These are phyloP conservation scores for Arabidopsis suecica DNA, from an alignment of 345 rosid species.

Conservation along the genomic window DNA sequence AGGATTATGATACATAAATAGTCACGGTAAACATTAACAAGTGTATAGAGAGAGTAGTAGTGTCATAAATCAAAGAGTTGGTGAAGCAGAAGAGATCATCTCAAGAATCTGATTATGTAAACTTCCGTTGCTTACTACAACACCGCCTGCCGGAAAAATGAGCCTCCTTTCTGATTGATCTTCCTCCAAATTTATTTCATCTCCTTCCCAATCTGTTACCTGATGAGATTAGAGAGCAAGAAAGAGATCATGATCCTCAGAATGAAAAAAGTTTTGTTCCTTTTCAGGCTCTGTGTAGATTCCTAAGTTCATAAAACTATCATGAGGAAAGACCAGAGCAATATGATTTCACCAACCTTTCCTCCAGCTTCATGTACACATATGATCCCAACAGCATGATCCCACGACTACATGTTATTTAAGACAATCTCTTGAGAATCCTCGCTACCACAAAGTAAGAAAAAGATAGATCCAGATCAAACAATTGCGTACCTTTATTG, in stretches of 20 bases:
- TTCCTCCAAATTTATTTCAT: conserved; percentile 56
- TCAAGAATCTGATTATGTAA: conserved; percentile 60
- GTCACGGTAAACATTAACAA: no score
- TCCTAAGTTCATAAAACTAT: background rate
- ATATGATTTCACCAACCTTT: conserved; percentile 54
- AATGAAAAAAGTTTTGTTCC: background rate
- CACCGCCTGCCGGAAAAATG: conserved; percentile 64
- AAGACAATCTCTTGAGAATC: conserved; percentile 16
- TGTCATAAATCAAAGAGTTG: conserved; percentile 27
- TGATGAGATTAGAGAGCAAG: conserved; percentile 15
- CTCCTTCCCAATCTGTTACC: conserved; percentile 86
- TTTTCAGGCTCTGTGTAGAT: background rate
- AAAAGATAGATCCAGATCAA: background rate
- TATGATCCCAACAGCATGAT: conserved; percentile 91
- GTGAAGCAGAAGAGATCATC: conserved; percentile 52
- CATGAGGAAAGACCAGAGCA: background rate
- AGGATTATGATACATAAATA: no score
- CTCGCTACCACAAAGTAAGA: background rate
- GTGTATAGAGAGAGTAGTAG: background rate
- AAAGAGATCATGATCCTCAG: background rate
- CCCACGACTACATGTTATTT: conserved; percentile 70
- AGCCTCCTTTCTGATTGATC: conserved; percentile 66
- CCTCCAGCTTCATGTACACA: conserved; percentile 95
- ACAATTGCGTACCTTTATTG: conserved; percentile 54
- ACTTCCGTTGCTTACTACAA: conserved; percentile 66